These are phyloP conservation scores for Vigna angularis DNA, from an alignment of 306 rosid genomes.

Conservation along the genomic window DNA sequence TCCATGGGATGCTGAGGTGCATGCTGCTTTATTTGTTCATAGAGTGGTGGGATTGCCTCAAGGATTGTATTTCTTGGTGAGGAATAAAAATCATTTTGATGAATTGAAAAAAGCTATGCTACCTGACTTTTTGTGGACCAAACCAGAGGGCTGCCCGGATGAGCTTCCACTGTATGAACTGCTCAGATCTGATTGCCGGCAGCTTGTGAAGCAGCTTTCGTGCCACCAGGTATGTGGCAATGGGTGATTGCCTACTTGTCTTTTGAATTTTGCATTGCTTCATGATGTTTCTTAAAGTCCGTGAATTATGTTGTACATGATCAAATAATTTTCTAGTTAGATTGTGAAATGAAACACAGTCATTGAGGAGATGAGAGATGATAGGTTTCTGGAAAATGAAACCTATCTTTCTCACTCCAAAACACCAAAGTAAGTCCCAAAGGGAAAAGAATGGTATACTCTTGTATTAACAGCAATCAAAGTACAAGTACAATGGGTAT, in stretches of 20 bases:
- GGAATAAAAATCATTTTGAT: conserved; percentile 76
- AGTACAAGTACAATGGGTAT: too few relatives aligned
- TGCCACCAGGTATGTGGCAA: conserved; percentile 76
- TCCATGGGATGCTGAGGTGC: conserved; percentile 93
- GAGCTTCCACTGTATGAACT: conserved; percentile 83
- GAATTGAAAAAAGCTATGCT: conserved; percentile 72
- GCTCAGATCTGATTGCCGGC: conserved; percentile 52
- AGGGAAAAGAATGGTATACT: too few relatives aligned
- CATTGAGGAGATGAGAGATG: background rate
- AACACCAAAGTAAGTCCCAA: too few relatives aligned
- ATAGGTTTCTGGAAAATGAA: too few relatives aligned
- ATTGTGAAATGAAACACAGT: background rate
- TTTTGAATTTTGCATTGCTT: conserved; percentile 8
- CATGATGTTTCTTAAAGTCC: conserved; percentile 31
- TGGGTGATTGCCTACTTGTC: background rate
- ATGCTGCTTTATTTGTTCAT: conserved; percentile 92
- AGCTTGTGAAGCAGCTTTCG: conserved; percentile 66
- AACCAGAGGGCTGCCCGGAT: conserved; percentile 85
- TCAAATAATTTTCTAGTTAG: background rate
- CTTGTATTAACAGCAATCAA: too few relatives aligned
- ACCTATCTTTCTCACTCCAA: too few relatives aligned
- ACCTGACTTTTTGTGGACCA: conserved; percentile 75
- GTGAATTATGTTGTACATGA: conserved; percentile 11
- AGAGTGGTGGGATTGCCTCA: conserved; percentile 79
- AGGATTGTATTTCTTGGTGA: conserved; percentile 87